A percentile compares a stretch with the other conserved stretches of the same genome.
Conservation (phyloP, 768 basidiomycete genomes). For the Imleria badia region DNA sequence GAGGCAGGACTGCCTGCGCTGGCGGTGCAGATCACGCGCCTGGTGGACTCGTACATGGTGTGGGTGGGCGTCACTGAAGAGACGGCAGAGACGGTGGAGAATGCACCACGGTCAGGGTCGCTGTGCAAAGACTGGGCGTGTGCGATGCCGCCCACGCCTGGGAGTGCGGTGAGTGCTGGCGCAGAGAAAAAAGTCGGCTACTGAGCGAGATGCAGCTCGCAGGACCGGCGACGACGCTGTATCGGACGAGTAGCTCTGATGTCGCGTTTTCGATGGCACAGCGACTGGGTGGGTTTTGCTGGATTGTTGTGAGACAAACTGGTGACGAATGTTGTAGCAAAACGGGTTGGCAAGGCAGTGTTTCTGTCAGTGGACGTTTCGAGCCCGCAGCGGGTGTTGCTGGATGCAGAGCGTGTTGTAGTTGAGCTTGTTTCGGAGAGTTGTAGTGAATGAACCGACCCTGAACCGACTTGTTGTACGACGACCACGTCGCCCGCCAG, state of each 20-base stretch:
- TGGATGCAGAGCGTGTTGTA: slow-evolving; percentile 56
- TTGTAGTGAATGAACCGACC: slow-evolving; percentile 25
- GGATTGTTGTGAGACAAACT: neutral
- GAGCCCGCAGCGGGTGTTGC: slow-evolving; percentile 44
- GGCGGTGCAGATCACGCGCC: slow-evolving; percentile 61
- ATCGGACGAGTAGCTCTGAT: slow-evolving; percentile 61
- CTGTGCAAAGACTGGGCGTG: slow-evolving; percentile 80
- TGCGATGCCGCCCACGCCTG: slow-evolving; percentile 60
- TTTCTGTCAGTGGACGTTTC: slow-evolving; percentile 70
- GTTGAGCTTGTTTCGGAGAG: no score
- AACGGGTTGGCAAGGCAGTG: slow-evolving; percentile 62
- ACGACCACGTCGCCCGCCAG: slow-evolving; percentile 7
- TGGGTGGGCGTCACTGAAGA: slow-evolving; percentile 70
- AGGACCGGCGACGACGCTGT: slow-evolving; percentile 58
- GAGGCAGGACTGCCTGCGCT: slow-evolving; percentile 56
- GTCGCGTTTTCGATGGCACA: slow-evolving; percentile 72
- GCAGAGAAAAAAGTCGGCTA: no score
- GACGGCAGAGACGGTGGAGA: slow-evolving; percentile 42
- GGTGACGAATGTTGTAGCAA: slow-evolving; percentile 42
- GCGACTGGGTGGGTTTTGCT: slow-evolving; percentile 64
- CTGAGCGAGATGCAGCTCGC: slow-evolving; percentile 6
- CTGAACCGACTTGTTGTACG: slow-evolving; percentile 23
- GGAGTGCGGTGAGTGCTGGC: slow-evolving; percentile 21
- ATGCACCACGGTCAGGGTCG: slow-evolving; percentile 52
- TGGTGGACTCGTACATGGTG: slow-evolving; percentile 78